Base-by-base conservation (phyloP, 108 stramenopile genomes). In the Nitzschia inconspicua region DNA sequence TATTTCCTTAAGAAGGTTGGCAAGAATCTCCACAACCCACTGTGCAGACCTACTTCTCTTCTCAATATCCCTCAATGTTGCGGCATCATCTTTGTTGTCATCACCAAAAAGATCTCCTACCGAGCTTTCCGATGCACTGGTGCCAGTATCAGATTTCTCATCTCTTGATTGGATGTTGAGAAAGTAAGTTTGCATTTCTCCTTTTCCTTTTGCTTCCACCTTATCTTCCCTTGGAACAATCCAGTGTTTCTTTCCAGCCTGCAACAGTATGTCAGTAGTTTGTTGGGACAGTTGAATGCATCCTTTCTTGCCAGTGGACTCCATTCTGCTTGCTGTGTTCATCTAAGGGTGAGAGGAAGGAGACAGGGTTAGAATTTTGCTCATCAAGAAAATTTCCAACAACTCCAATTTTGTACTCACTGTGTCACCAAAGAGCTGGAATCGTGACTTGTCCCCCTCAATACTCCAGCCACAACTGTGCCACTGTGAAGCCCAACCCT, bases 381-480 rank as follows among this genome's bases (percentile, higher is more conserved):
- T n/a, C 11, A 39, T 39, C 14, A 39, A 14, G 0, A 39, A 14
- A 39, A 39, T 39, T 11, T 39, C 37, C n/a, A 14, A 11, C 14
- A 39, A 39, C 14, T 39, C 37, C 0, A 39, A 39, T 11, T n/a
- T 14, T 39, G 47, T 16, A 23, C 22, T 13, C 11, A 79, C 72
- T 4, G 80, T 77, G 19, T 82, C 80, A 1, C 80, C 80, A 47
- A 82, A 82, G 8, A 82, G 30, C 20, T 82, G 68, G 47, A 82
- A 82, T 27, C 80, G 53, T n/a, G 72, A 40, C 26, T 75, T 82
- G 10, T 72, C 50, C 80, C 80, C 6, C 77, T 49, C 10, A 82
- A 47, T 0, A 82, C 70, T 29, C 80, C 80, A 5, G 80, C 77
- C 14, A 64, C 75, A 3, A 72, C 66, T 5, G 77, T 60, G 0